A percentile compares a stretch with the other conserved stretches of the same genome.
These are phyloP conservation scores for Pseudogymnoascus sp. DNA, from an alignment of 2,329 filamentous ascomycete species.

Conservation along the genomic window DNA sequence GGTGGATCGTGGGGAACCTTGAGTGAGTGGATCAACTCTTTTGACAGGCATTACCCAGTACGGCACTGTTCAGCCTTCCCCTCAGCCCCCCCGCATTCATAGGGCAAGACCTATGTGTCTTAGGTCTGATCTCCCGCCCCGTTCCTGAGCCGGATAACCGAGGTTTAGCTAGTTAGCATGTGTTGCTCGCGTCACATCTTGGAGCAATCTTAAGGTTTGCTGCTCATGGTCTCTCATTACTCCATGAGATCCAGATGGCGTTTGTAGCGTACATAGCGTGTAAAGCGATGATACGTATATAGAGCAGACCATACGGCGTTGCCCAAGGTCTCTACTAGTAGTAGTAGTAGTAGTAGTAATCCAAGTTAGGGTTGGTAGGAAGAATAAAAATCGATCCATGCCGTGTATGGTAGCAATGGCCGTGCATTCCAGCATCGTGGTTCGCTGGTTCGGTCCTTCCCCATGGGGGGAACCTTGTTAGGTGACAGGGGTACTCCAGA, in stretches of 20 bases:
- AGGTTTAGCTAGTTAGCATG: not conserved
- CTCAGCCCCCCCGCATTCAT: not conserved
- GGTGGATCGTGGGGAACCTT: not conserved
- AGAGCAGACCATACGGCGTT: not conserved
- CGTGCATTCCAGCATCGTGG: not conserved
- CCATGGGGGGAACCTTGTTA: not conserved
- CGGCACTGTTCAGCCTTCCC: not conserved
- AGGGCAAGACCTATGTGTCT: not conserved
- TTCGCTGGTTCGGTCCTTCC: not conserved
- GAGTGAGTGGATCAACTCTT: not conserved
- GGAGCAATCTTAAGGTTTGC: not conserved
- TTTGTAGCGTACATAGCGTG: not conserved
- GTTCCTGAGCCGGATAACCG: not conserved
- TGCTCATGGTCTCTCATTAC: not conserved
- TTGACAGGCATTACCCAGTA: not conserved
- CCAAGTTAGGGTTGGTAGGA: not conserved
- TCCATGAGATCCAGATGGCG: not conserved
- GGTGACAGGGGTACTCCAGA: not conserved
- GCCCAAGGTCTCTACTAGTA: not conserved
- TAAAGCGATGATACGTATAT: not conserved
- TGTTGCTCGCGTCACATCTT: not conserved
- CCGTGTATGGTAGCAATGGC: not conserved
- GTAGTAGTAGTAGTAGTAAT: not conserved
- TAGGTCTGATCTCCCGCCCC: not conserved
- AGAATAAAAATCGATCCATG: not conserved